These are phyloP conservation scores for Colletotrichum graminicola DNA, from an alignment of 2,329 filamentous ascomycete species.

Conservation along the genomic window DNA sequence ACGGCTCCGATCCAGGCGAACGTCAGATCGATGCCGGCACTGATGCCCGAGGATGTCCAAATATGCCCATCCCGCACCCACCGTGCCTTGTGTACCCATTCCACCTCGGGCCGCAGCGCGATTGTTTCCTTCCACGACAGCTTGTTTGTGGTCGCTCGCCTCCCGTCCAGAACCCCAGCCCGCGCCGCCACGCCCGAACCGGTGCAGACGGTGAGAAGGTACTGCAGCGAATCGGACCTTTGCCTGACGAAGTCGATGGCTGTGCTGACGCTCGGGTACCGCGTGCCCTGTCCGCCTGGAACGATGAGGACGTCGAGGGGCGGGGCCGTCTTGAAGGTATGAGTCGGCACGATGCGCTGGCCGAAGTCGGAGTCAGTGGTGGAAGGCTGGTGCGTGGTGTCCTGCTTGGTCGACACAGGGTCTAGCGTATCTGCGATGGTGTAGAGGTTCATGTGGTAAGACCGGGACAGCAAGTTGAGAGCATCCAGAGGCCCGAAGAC, in stretches of 20 bases:
- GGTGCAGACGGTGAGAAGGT: conserved; percentile 69
- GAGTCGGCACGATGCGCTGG: conserved; percentile 45
- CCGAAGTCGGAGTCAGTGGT: conserved; percentile 27
- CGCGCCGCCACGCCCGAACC: conserved; percentile 64
- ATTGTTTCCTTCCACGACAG: conserved; percentile 57
- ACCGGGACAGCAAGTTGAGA: conserved; percentile 47
- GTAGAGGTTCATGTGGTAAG: conserved; percentile 39
- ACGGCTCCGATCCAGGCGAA: conserved; percentile 67
- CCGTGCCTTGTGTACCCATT: conserved; percentile 67
- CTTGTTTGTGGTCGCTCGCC: conserved; percentile 70
- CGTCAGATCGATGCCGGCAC: conserved; percentile 72
- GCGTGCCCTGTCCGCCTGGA: conserved; percentile 64
- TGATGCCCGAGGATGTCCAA: conserved; percentile 70
- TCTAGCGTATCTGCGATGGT: conserved; percentile 41
- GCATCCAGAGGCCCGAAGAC: conserved; percentile 54
- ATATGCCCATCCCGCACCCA: conserved; percentile 70
- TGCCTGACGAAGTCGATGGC: conserved; percentile 56
- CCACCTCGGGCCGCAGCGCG: conserved; percentile 55
- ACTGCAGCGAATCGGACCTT: conserved; percentile 56
- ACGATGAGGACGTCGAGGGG: conserved; percentile 67
- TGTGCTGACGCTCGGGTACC: conserved; percentile 47
- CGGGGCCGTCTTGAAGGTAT: conserved; percentile 59
- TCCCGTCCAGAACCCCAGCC: conserved; percentile 65
- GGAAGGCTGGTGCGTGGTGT: neutral
- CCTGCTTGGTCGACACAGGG: conserved; percentile 36